A percentile compares a stretch with the other conserved stretches of the same genome.
Conservation (phyloP, 352 stramenopile species). For the Phytophthora quininea region DNA sequence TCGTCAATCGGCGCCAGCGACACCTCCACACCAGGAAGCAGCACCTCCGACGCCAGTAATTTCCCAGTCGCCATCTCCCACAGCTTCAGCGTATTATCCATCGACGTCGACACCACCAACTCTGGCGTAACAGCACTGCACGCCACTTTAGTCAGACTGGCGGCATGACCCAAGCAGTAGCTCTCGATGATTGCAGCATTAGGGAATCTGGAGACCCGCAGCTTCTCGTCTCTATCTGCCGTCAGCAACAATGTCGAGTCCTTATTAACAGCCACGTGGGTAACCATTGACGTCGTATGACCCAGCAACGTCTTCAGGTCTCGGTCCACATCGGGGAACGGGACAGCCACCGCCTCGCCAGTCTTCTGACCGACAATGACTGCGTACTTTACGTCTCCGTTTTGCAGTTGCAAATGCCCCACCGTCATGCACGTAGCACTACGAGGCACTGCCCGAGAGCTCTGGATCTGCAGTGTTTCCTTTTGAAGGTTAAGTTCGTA, state of each 20-base stretch:
- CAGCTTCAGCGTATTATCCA: slow-evolving; percentile 86
- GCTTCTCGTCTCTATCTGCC: slow-evolving; percentile 85
- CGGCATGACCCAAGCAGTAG: slow-evolving; percentile 84
- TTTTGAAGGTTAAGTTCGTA: slow-evolving; percentile 64
- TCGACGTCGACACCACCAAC: slow-evolving; percentile 71
- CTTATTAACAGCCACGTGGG: slow-evolving; percentile 61
- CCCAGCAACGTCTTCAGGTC: slow-evolving; percentile 78
- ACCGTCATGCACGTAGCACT: slow-evolving; percentile 76
- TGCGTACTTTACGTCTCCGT: slow-evolving; percentile 54
- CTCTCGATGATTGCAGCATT: slow-evolving; percentile 73
- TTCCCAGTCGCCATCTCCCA: slow-evolving; percentile 61
- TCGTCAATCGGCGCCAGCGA: slow-evolving; percentile 35
- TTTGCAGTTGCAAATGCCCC: slow-evolving; percentile 24
- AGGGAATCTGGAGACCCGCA: slow-evolving; percentile 85
- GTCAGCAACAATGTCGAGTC: slow-evolving; percentile 70
- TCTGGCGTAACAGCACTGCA: slow-evolving; percentile 48
- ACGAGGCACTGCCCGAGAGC: slow-evolving; percentile 56
- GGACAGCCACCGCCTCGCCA: slow-evolving; percentile 78
- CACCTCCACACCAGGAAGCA: slow-evolving; percentile 42
- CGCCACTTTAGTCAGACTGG: slow-evolving; percentile 68
- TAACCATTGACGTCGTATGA: slow-evolving; percentile 90
- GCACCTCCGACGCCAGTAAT: slow-evolving; percentile 57
- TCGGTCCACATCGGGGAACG: slow-evolving; percentile 69
- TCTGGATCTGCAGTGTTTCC: slow-evolving; percentile 46
- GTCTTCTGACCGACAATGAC: slow-evolving; percentile 84